phyloP scores from a whole-genome alignment of 1,284 basidiomycete species.

The Uromyces viciae-fabae region DNA sequence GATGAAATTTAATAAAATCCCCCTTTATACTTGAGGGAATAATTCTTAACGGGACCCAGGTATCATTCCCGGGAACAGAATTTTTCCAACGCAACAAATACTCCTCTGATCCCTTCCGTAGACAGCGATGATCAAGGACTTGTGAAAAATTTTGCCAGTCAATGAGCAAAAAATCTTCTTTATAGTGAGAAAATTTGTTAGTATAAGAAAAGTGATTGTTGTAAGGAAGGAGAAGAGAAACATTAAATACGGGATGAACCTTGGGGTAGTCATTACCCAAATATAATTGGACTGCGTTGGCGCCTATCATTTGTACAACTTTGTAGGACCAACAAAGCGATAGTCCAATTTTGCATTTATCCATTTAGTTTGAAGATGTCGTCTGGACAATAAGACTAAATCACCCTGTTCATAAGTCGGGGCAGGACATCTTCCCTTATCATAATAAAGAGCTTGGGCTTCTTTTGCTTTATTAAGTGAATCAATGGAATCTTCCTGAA shows the following conservation, averaged over 20 bases:
- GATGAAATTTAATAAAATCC: too few species aligned
- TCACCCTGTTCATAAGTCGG: slow-evolving; percentile 9
- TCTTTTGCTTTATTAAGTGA: neutral
- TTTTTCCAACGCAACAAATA: neutral
- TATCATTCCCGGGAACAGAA: neutral
- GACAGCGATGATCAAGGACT: too few species aligned
- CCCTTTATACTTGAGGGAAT: too few species aligned
- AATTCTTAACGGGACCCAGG: neutral
- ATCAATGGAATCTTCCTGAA: neutral
- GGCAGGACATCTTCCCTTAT: neutral
- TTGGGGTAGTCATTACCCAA: neutral
- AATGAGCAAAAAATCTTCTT: neutral
- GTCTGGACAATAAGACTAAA: slow-evolving; percentile 1
- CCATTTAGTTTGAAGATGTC: neutral
- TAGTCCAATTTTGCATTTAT: slow-evolving; percentile 3
- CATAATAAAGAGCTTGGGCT: neutral
- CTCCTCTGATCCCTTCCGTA: neutral
- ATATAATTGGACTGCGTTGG: neutral
- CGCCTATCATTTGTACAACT: neutral
- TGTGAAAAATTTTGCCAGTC: neutral
- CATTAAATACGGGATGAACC: neutral
- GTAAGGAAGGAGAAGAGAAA: neutral
- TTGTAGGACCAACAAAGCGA: neutral
- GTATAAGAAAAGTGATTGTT: neutral
- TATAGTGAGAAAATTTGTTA: neutral